Base-by-base conservation (phyloP, 306 rosid genomes). In the Sicyos edulis region DNA sequence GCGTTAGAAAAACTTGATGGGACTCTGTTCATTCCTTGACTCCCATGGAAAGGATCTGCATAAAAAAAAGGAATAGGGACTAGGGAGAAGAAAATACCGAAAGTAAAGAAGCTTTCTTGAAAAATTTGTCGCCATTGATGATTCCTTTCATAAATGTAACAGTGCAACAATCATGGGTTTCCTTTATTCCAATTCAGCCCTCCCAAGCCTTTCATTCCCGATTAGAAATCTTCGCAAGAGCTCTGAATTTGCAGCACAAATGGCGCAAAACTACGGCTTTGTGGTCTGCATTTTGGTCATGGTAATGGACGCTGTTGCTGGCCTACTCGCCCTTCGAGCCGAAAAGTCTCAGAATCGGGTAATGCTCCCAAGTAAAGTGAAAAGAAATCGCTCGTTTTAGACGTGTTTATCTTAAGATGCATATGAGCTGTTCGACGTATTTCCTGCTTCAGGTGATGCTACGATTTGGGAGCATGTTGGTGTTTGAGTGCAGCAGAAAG, bases 311-410 rank as follows among this genome's bases (percentile, higher is more conserved):
- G 70, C 72, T 47, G 79, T 71, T 4, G 98, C 97, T 1, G 98
- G 96, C 45, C 82, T 86, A 61, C 95, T 90, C 32, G 97, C 90
- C 74, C 85, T 93, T 76, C 66, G 88, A 67, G 98, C 98, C 5
- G 97, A 90, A 74, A 74, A 87, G 26, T 77, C 92, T 56, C 88
- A 93, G 80, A 86, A 89, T 79, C 88, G 86, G 97, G 98, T 93
- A 80, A 32, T 70, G 49, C 26, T 26, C 29, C 51, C 47, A 52
- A 69, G 34, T 49, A 9, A 70, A 20, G 55, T 45, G 55, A 6
- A 66, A 40, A 32, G 34, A 44, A 65, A 44, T 19, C 4, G 54
- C 53, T 64, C 15, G 10, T 16, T 67, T 32, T 10, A 60, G 16
- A 11, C 10, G 14, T 19, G 14, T 19, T 54, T 11, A 22, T 40